Base-by-base conservation (phyloP, 1,284 basidiomycete genomes). In the Abortiporus biennis region DNA sequence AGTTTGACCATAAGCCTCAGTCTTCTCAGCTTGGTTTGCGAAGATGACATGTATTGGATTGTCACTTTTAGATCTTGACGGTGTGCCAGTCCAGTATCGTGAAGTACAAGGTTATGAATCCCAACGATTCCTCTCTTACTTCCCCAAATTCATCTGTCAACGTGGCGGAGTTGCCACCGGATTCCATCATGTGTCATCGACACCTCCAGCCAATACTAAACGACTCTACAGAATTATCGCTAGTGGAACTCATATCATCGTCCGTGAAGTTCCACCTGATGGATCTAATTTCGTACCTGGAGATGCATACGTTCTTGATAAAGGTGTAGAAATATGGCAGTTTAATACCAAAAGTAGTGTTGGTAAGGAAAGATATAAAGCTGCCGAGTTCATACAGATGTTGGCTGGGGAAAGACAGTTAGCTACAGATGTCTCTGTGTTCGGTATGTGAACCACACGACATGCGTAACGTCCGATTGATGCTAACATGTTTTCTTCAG, bases 21-120 rank as follows among this genome's bases (percentile, higher is more conserved):
- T 19, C 17, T 3, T 19, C 21, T 16, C 38, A 6, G 11, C 25
- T 23, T 36, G 5, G 15, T 15, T 8, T 6, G 16, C 13, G 11
- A n/a, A 15, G 23, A 6, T 24, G 37, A 15, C 22, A 15, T n/a
- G 34, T 37, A 19, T 39, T 33, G 13, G 13, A 30, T 5, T 25
- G n/a, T 19, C 25, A 15, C 22, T 16, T 22, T 2, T 41, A 76
- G 71, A 74, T 52, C 66, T 81, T 3, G 63, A 72, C 30, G 76
- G 76, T 8, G 55, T 54, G 11, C 73, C 78, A 0, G 69, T 77
- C 1, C 76, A 80, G 57, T 80, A 77, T 53, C 73, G 78, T 43
- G 78, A 83, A 63, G 67, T 75, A 6, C 77, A 82, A 53, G 65
- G 62, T 29, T 70, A 65, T 55, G 78, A 83, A 58, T 79, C 78